Base-by-base conservation (phyloP, 1,284 basidiomycete species). In the Puccinia horiana region DNA sequence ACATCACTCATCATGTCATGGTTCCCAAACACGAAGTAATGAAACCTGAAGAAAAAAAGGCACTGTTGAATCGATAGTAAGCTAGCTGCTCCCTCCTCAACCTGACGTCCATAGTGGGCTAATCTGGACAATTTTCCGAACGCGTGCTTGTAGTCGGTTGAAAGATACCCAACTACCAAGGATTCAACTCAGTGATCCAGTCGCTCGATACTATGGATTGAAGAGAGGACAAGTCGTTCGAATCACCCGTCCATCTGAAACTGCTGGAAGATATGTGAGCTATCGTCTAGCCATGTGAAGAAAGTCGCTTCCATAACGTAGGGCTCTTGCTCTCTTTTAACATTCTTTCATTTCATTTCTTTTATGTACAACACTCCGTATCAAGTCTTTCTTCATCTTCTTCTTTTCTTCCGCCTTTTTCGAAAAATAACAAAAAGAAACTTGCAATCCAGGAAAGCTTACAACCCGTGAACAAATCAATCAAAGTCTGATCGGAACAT, bases 121-220 rank as follows among this genome's bases (percentile, higher is more conserved):
- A 70, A 77, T 42, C 26, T n/a, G 20, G 35, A 37, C 35, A 44
- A 2, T 29, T 42, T 47, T 67, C 44, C 52, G n/a, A 32, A 8
- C 42, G 73, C 29, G 58, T 76, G 52, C 83, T 49, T 81, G 37
- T 83, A 97, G 96, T 88, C 96, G 97, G 83, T 89, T 99, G 84
- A 98, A 98, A 87, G 97, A 99, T 86, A 98, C 96, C 0, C 97
- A 99, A 86, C 90, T 99, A 83, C 97, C 97, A 75, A 92, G 97
- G 52, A 99, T 99, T 85, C 96, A 98, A 88, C 88, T 97, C 78
- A 92, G 92, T 26, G 97, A 99, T 88, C 97, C 97, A 6, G 96
- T 99, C 18, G 95, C 96, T 54, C 91, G 95, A 83, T 99, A 99
- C 88, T 99, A 98, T 88, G 97, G 97, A 74, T 90, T 99, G 83